Base-by-base conservation (phyloP, 2,329 filamentous ascomycete species). In the Aspergillus sp. region DNA sequence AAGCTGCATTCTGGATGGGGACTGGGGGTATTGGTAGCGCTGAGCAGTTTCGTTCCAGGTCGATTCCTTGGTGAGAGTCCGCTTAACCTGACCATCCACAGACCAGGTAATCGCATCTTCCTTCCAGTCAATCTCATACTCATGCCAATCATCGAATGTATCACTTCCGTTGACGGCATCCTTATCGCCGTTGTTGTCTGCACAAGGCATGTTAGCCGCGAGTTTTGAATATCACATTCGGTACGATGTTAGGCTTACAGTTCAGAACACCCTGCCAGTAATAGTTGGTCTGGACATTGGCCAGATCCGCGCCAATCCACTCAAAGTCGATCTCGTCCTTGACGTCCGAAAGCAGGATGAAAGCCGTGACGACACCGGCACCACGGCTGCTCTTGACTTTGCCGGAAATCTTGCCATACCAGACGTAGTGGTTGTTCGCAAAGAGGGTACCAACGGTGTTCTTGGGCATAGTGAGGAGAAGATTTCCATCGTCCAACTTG, bases 271-370 rank as follows among this genome's bases (percentile, higher is more conserved):
- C 95, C 80, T 97, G 93, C 80, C 90, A 97, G 80, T 97, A 99
- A 82, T 88, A 99, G 81, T 99, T 99, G 74, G 92, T 95, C 81
- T 99, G 93, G 17, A 90, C 91, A 64, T 84, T 85, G 50, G 82
- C 73, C 63, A 96, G 82, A 72, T 97, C 91, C 48, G 85, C 85
- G 66, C 95, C 95, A 57, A 99, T 85, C 75, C 90, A 98, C 77
- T 99, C 95, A 75, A 92, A 98, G 80, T 99, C 95, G 71, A 99
- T 97, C 79, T 99, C 95, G 73, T 99, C 95, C 84, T 97, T 96
- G 72, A 96, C 90, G 72, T 98, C 94, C 38, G 91, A 93, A 77
- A 97, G 87, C 72, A 98, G 82, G 75, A 99, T 99, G 75, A 99
- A 99, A 30, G 92, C 94, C 2, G 92, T 96, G n/a, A 99, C 90